A percentile compares a stretch with the other conserved stretches of the same genome.
Conservation (phyloP, 1,139 yeast species). For the Protomyces arabidopsidicola region DNA sequence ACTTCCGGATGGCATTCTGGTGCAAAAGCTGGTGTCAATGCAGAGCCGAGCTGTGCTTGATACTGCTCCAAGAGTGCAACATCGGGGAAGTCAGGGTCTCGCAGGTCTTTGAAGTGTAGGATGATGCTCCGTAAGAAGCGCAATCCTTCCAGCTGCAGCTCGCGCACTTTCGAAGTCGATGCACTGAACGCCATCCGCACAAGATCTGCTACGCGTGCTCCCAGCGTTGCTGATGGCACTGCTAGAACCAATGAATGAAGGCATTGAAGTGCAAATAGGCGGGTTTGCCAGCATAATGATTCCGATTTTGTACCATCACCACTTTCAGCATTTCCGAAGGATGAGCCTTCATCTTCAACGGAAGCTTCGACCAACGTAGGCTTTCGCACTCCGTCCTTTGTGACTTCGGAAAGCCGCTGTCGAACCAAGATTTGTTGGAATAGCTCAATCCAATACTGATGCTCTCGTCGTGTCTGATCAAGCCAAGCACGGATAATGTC, state of each 20-base stretch:
- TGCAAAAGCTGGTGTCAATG: conserved; percentile 83
- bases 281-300: conserved; percentile 67
- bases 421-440: conserved; percentile 40
- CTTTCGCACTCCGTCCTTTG: conserved; percentile 37
- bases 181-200: conserved; percentile 81
- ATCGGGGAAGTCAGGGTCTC: conserved; percentile 70
- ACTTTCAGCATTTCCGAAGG: conserved; percentile 41
- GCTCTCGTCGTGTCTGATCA: conserved; percentile 19
- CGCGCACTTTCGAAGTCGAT: conserved; percentile 64
- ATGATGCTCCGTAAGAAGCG: conserved; percentile 59
- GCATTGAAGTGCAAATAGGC: conserved; percentile 56
- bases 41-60: conserved; percentile 90
- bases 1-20: conserved; percentile 67
- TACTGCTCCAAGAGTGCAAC: conserved; percentile 78
- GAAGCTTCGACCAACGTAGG: conserved; percentile 39
- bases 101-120: conserved; percentile 47
- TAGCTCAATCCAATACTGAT: conserved; percentile 41
- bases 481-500: conserved; percentile 26
- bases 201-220: conserved; percentile 59
- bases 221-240: conserved; percentile 38
- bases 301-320: conserved; percentile 33
- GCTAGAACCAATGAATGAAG: conserved; percentile 53
- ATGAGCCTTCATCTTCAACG: conserved; percentile 45
- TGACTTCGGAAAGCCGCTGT: conserved; percentile 34
- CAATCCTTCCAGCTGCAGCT: conserved; percentile 63